Base-by-base conservation (phyloP, 2,329 filamentous ascomycete genomes). In the Claviceps maximensis region DNA sequence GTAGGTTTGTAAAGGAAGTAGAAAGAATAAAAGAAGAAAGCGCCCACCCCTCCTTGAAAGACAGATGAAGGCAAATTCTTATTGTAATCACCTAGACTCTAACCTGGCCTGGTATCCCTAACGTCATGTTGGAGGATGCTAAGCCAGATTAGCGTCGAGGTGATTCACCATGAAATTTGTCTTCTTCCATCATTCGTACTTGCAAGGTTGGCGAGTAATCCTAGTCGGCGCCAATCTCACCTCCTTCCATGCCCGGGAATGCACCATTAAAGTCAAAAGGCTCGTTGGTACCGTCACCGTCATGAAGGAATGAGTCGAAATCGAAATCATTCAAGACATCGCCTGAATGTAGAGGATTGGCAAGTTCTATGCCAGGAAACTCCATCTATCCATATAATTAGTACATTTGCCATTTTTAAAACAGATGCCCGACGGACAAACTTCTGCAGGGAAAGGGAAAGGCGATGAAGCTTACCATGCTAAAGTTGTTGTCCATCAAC, bases 271-370 rank as follows among this genome's bases (percentile, higher is more conserved):
- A 83, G 65, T 78, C 77, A 57, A 83, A 84, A 4, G 62, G 65
- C 45, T 68, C 65, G 44, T 70, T 69, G 42, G 73, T 74, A 36
- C 67, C 71, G 47, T 76, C 75, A 23, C 47, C 47, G 55, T 76
- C 74, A 57, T 84, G 79, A 8, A 85, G 69, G 70, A 85, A 85
- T 1, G 81, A 83, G 64, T 85, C 82, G 58, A 85, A 74, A 57
- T 85, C 82, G 60, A 85, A 85, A 58, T 83, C 81, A 59, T 79
- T 80, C 48, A 85, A 70, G 38, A 84, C 80, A 61, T 84, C 76
- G 52, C 67, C 68, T 6, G 74, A 72, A 55, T 71, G 70, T 27
- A 76, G 64, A 2, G 79, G 76, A 57, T 81, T 78, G 52, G 75
- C 71, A 62, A 81, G 77, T 53, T 77, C 77, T 66, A 83, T 74